Evolutionary conservation across 169 alveolate genomes (phyloP).

Genomic region (Plasmodium billcollinsi): DNA sequence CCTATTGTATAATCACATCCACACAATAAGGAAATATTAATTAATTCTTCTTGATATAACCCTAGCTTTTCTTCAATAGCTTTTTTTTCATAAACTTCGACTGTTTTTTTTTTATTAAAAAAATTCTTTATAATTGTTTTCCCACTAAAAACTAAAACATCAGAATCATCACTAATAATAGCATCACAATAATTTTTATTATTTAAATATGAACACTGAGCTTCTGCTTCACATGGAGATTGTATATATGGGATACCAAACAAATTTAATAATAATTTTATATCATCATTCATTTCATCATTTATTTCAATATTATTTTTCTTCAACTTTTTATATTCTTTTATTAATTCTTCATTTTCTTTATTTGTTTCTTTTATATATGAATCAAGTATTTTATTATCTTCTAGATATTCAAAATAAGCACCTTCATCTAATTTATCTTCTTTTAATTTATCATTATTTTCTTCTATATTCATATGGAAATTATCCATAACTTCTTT

Average conservation of each 20-base stretch:
- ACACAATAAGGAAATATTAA: constrained; percentile 92
- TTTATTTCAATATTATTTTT: constrained; percentile 71
- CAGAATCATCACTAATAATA: constrained; percentile 96
- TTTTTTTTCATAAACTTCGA: constrained; percentile 91
- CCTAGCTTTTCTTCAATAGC: constrained; percentile 87
- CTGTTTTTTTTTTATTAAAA: constrained; percentile 88
- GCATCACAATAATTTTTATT: constrained; percentile 89
- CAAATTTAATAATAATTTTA: constrained; percentile 86
- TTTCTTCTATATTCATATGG: background rate
- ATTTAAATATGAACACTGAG: constrained; percentile 93
- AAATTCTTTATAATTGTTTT: constrained; percentile 91
- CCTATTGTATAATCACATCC: constrained; percentile 97
- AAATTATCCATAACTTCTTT: constrained; percentile 39
- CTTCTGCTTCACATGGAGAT: constrained; percentile 98
- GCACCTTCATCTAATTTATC: background rate
- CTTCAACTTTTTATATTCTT: constrained; percentile 40
- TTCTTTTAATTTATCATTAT: background rate
- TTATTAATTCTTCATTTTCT: constrained; percentile 50
- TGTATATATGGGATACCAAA: constrained; percentile 95
- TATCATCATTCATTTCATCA: constrained; percentile 83
- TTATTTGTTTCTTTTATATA: constrained; percentile 29
- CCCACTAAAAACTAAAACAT: constrained; percentile 94
- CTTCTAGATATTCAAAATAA: constrained; percentile 22
- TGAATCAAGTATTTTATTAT: constrained; percentile 46
- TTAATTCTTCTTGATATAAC: constrained; percentile 88